Conservation (phyloP, 768 basidiomycete species). For the Cystofilobasidium bisporidii region DNA sequence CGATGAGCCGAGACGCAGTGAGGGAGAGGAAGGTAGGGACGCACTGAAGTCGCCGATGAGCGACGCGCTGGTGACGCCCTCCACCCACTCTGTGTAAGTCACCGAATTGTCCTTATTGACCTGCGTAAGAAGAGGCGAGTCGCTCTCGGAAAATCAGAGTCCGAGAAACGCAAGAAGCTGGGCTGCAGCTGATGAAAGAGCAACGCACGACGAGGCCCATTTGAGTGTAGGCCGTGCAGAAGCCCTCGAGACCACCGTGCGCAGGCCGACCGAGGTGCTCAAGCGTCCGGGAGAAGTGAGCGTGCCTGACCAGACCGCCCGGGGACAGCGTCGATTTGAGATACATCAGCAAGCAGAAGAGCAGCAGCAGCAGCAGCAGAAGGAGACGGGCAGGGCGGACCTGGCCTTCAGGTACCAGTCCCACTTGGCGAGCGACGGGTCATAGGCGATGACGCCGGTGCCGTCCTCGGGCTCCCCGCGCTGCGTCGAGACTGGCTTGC, state of each 20-base stretch:
- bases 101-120: constrained; percentile 22
- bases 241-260: constrained; percentile 14
- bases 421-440: constrained; percentile 16
- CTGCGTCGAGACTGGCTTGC: background rate
- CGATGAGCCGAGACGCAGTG: background rate
- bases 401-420: constrained; percentile 25
- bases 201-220: constrained; percentile 19
- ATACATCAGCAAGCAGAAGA: background rate
- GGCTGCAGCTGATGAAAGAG: no score
- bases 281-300: constrained; percentile 16
- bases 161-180: no score
- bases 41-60: constrained; percentile 26
- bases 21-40: background rate
- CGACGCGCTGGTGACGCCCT: constrained; percentile 11
- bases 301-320: background rate
- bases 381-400: background rate
- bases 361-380: background rate
- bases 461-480: constrained; percentile 14
- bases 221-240: constrained; percentile 4
- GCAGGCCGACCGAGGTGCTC: background rate
- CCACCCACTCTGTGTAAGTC: constrained; percentile 25
- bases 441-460: constrained; percentile 6
- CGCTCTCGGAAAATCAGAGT: no score
- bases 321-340: background rate
- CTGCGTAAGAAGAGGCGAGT: no score